Percentiles rank a stretch among this genome's conserved stretches.
Evolutionary conservation across 768 basidiomycete genomes (phyloP).

Genomic region (Pleurotus tuoliensis): DNA sequence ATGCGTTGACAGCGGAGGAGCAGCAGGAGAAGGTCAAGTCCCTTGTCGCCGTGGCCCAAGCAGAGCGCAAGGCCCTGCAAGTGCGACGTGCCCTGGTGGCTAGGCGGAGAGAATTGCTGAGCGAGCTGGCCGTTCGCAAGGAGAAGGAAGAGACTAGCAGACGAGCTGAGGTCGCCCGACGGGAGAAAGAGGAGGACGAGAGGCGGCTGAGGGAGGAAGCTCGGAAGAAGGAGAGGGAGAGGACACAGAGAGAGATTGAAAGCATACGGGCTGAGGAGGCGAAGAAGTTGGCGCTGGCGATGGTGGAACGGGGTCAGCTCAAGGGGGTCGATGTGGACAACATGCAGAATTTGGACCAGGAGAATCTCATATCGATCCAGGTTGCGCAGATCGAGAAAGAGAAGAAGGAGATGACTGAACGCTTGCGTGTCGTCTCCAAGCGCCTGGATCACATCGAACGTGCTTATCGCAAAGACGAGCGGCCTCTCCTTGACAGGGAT

Average conservation of each 20-base stretch:
- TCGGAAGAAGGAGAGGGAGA: conserved; percentile 61
- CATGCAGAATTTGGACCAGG: conserved; percentile 80
- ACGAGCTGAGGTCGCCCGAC: conserved; percentile 62
- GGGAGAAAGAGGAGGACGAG: conserved; percentile 69
- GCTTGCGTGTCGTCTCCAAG: conserved; percentile 79
- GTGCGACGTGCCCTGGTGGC: conserved; percentile 79
- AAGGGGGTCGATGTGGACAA: conserved; percentile 58
- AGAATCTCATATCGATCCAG: conserved; percentile 83
- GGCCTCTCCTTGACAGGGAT: conserved; percentile 79
- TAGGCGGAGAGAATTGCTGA: conserved; percentile 78
- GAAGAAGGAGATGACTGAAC: conserved; percentile 81
- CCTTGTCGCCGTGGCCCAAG: conserved; percentile 61
- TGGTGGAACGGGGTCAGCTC: conserved; percentile 77
- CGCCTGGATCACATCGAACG: conserved; percentile 95
- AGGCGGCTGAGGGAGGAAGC: conserved; percentile 61
- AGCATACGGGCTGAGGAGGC: conserved; percentile 77
- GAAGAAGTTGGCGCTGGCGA: conserved; percentile 78
- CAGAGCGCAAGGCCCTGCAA: conserved; percentile 74
- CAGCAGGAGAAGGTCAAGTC: conserved; percentile 54
- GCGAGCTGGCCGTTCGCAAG: conserved; percentile 79
- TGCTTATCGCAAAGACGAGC: conserved; percentile 90
- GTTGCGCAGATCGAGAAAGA: conserved; percentile 97
- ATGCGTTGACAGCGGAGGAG: conserved; percentile 44
- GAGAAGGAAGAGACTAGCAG: conserved; percentile 86
- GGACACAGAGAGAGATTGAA: conserved; percentile 70